A percentile compares a stretch with the other conserved stretches of the same genome.
Evolutionary conservation across 2,329 filamentous ascomycete genomes (phyloP).

Genomic region (Fusarium incarnatum): DNA sequence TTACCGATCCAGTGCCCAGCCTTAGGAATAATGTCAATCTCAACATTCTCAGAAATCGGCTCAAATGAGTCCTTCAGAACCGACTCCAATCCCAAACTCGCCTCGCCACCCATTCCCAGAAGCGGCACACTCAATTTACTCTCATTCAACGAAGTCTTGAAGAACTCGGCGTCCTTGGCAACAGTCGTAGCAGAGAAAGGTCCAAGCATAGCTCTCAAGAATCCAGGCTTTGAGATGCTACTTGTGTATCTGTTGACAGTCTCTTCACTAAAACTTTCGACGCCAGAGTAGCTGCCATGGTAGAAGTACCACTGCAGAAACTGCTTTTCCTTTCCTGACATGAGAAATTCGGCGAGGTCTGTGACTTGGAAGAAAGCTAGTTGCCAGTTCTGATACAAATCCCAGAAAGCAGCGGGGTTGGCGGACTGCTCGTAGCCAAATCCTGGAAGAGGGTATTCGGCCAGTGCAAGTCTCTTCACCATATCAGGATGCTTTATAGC

Average conservation of each 20-base stretch:
- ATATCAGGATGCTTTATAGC: conserved; percentile 52
- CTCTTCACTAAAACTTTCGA: conserved; percentile 52
- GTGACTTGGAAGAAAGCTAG: conserved; percentile 60
- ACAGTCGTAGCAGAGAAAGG: conserved; percentile 51
- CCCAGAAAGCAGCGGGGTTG: conserved; percentile 50
- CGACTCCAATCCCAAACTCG: conserved; percentile 36
- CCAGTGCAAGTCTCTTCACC: conserved; percentile 52
- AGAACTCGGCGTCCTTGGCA: conserved; percentile 52
- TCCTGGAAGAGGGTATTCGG: conserved; percentile 57
- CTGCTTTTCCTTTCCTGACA: conserved; percentile 55
- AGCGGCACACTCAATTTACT: conserved; percentile 30
- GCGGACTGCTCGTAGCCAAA: conserved; percentile 53
- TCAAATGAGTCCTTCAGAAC: conserved; percentile 10
- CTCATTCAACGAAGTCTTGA: conserved; percentile 46
- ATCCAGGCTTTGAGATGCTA: conserved; percentile 58
- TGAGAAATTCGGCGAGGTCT: conserved; percentile 60
- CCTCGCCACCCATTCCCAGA: conserved; percentile 46
- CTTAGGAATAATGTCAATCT: conserved; percentile 43
- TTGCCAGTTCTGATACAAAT: conserved; percentile 57
- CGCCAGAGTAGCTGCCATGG: conserved; percentile 57
- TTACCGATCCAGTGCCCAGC: conserved; percentile 47
- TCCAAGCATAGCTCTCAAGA: conserved; percentile 54
- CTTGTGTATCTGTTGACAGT: conserved; percentile 54
- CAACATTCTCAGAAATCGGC: conserved; percentile 20
- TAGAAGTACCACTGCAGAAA: conserved; percentile 61